Percentiles rank a stretch among this genome's conserved stretches.
Conservation (phyloP, 1,284 basidiomycete genomes). For the Ustilago nuda region DNA sequence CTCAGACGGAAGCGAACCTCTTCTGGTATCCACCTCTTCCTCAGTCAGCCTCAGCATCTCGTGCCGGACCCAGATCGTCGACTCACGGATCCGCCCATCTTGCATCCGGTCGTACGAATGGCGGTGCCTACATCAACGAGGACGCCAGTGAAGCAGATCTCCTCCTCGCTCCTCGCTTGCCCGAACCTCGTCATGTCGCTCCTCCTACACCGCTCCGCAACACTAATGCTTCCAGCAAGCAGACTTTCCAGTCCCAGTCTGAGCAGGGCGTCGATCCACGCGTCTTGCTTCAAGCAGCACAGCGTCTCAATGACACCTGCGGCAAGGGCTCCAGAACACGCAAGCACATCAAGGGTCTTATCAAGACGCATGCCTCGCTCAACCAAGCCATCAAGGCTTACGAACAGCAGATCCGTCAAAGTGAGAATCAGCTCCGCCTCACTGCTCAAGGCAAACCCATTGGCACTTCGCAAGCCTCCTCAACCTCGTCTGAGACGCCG, state of each 20-base stretch:
- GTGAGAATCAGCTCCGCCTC: constrained; percentile 36
- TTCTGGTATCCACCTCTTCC: constrained; percentile 59
- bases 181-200: constrained; percentile 37
- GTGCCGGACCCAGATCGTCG: constrained; percentile 27
- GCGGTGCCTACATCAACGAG: constrained; percentile 15
- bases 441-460: constrained; percentile 27
- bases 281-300: constrained; percentile 54
- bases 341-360: constrained; percentile 65
- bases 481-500: constrained; percentile 1
- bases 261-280: constrained; percentile 28
- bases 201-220: constrained; percentile 45
- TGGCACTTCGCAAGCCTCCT: constrained; percentile 3
- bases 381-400: constrained; percentile 41
- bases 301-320: constrained; percentile 58
- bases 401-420: constrained; percentile 44
- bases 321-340: constrained; percentile 58
- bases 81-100: constrained; percentile 12
- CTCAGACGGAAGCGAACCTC: constrained; percentile 56
- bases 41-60: constrained; percentile 25
- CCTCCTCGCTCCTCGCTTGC: constrained; percentile 43
- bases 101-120: constrained; percentile 10
- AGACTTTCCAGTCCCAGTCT: constrained; percentile 25
- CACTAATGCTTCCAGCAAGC: constrained; percentile 16
- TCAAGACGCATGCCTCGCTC: constrained; percentile 54
- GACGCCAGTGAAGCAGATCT: constrained; percentile 34